phyloP scores from a whole-genome alignment of 2,329 filamentous ascomycete genomes.

The Ceratocystis cubensis region DNA sequence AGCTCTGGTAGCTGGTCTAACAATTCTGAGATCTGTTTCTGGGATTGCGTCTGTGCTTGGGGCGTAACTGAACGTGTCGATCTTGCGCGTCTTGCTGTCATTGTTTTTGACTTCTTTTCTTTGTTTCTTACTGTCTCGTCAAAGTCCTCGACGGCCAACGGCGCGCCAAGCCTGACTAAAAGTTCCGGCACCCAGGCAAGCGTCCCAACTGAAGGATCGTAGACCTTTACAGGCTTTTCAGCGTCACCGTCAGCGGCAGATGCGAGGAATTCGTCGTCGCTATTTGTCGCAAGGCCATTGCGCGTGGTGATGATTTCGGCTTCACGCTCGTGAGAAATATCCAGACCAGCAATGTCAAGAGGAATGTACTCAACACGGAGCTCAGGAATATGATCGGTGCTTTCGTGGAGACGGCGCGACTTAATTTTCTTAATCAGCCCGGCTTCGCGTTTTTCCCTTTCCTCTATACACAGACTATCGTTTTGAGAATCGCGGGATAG shows the following conservation, averaged over 20 bases:
- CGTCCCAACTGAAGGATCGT: conserved; percentile 38
- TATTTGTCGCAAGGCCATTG: conserved; percentile 47
- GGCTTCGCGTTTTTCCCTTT: conserved; percentile 34
- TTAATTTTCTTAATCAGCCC: conserved; percentile 53
- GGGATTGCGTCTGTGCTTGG: not conserved
- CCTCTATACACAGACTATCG: conserved; percentile 24
- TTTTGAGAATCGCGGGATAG: conserved; percentile 23
- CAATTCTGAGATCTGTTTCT: not conserved
- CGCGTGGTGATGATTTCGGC: conserved; percentile 45
- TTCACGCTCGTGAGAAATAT: conserved; percentile 51
- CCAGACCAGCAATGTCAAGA: conserved; percentile 60
- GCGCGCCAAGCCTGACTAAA: conserved; percentile 23
- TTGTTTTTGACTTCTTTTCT: conserved; percentile 7
- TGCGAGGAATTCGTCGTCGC: conserved; percentile 46
- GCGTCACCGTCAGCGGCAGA: conserved; percentile 31
- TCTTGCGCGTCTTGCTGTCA: not conserved
- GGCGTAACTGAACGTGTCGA: conserved; percentile 7
- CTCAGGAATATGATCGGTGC: conserved; percentile 63
- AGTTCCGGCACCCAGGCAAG: conserved; percentile 30
- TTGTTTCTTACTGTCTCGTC: conserved; percentile 23
- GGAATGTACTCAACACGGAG: conserved; percentile 69
- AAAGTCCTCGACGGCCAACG: conserved; percentile 23
- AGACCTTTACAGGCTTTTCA: conserved; percentile 49
- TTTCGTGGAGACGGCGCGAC: conserved; percentile 54
- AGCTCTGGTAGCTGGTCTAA: not conserved